phyloP scores from a whole-genome alignment of 164 flowering plant species.

The Pachysandra terminalis region DNA sequence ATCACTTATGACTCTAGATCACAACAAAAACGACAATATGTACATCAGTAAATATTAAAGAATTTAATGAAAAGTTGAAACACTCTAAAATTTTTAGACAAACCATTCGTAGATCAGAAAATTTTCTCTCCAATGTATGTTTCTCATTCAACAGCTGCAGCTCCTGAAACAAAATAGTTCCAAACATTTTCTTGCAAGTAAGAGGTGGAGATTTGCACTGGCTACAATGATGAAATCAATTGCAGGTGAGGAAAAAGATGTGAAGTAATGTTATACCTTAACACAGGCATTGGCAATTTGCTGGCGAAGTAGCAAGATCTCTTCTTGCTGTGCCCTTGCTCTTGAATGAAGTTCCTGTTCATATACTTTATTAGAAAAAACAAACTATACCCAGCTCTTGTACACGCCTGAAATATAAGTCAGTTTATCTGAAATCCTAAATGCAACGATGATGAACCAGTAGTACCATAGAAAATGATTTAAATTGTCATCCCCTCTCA shows the following conservation, averaged over 20 bases:
- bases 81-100: conserved; percentile 12
- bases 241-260: neutral
- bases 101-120: conserved; percentile 83
- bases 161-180: conserved; percentile 42
- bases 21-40: conserved; percentile 3
- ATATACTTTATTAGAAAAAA: conserved; percentile 5
- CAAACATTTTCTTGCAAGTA: conserved; percentile 4
- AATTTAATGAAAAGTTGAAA: conserved; percentile 2
- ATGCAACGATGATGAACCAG: conserved; percentile 2
- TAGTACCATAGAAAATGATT: conserved; percentile 45
- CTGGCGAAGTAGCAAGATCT: conserved; percentile 58
- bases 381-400: conserved; percentile 1
- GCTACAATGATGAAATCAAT: neutral
- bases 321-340: conserved; percentile 52
- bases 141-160: conserved; percentile 71
- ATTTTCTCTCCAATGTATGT: conserved; percentile 63
- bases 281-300: conserved; percentile 58
- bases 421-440: neutral
- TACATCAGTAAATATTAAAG: neutral
- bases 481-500: conserved; percentile 28
- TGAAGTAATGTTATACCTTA: conserved; percentile 39
- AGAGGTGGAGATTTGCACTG: neutral
- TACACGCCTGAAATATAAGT: neutral
- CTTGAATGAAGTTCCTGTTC: conserved; percentile 57
- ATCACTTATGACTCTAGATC: conserved; percentile 4